Conservation (phyloP, 2,329 filamentous ascomycete species). For the Diplodia mutila region DNA sequence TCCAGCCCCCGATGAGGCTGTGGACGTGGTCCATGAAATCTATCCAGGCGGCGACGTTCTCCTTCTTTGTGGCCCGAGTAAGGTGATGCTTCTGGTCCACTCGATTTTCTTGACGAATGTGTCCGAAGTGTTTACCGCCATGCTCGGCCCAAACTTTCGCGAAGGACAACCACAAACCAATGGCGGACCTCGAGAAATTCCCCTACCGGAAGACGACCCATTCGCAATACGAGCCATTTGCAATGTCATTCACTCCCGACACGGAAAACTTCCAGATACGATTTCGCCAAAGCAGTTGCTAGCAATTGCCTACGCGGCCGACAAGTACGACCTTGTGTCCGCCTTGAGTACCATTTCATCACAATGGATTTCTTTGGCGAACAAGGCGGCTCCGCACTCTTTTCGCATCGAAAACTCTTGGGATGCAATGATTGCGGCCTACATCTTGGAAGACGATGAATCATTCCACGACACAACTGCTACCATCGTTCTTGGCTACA, state of each 20-base stretch:
- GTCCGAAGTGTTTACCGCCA: neutral
- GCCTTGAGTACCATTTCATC: neutral
- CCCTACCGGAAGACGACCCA: neutral
- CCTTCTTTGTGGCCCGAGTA: neutral
- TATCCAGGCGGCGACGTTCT: constrained; percentile 25
- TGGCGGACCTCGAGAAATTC: neutral
- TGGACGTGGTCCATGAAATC: constrained; percentile 30
- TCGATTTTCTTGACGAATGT: neutral
- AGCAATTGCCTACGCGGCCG: neutral
- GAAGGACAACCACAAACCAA: neutral
- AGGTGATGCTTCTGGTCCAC: neutral
- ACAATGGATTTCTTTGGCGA: neutral
- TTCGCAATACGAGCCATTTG: neutral
- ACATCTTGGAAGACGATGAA: neutral
- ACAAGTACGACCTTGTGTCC: neutral
- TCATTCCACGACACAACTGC: neutral
- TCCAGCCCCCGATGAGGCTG: too few relatives aligned
- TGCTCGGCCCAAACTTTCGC: neutral
- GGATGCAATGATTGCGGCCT: neutral
- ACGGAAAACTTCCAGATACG: neutral
- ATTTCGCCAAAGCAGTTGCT: neutral
- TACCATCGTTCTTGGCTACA: neutral
- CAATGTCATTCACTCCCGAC: neutral
- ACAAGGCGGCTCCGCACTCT: neutral
- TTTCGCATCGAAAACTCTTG: neutral